A percentile compares a stretch with the other conserved stretches of the same genome.
Evolutionary conservation across 148 eudicot genomes (phyloP).

Genomic region (Suaeda aralocaspica): DNA sequence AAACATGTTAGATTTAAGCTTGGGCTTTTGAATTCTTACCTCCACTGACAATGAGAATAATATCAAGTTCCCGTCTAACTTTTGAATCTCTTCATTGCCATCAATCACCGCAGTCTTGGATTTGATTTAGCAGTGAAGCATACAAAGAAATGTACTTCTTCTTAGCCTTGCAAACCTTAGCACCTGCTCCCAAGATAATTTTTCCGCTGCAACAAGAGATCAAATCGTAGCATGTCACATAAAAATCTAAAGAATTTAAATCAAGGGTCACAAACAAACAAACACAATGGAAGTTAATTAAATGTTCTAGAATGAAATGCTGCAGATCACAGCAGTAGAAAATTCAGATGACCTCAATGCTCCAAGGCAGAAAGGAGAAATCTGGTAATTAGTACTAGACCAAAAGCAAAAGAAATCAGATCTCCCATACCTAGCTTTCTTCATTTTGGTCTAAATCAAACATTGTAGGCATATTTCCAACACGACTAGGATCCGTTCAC

Average conservation of each 20-base stretch:
- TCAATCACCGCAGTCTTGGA: conserved; percentile 54
- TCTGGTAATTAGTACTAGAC: neutral
- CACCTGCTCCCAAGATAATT: conserved; percentile 87
- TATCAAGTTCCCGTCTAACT: conserved; percentile 87
- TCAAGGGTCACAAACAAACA: neutral
- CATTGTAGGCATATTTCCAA: conserved; percentile 88
- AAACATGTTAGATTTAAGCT: neutral
- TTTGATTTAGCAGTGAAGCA: conserved; percentile 85
- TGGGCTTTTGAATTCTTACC: conserved; percentile 38
- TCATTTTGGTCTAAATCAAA: conserved; percentile 63
- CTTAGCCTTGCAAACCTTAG: conserved; percentile 73
- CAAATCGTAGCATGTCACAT: conserved; percentile 10
- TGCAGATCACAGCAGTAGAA: neutral
- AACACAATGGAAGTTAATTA: neutral
- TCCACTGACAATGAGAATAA: conserved; percentile 94
- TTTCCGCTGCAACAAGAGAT: conserved; percentile 62
- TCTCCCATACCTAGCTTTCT: conserved; percentile 71
- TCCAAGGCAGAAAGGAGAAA: neutral
- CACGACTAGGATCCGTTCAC: conserved; percentile 79
- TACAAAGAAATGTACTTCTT: conserved; percentile 84
- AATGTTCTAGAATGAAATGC: neutral
- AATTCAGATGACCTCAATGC: neutral
- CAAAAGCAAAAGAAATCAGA: conserved; percentile 9
- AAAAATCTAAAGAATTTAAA: neutral
- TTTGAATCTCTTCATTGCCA: conserved; percentile 73